These are phyloP conservation scores for Fusarium sp. DNA, from an alignment of 2,329 filamentous ascomycete genomes.

Conservation along the genomic window DNA sequence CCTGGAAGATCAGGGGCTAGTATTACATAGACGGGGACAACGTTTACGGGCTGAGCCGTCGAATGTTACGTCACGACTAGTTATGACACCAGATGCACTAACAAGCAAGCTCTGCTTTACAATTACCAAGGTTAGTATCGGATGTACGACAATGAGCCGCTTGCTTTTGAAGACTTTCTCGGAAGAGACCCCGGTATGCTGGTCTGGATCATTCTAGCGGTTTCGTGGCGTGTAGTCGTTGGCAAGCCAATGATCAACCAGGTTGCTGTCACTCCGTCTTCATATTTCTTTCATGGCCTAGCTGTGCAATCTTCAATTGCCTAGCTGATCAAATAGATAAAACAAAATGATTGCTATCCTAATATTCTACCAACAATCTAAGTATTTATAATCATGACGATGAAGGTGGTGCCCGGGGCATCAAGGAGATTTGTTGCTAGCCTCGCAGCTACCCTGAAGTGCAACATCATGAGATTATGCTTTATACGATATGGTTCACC, in stretches of 20 bases:
- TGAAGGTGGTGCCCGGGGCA: not conserved
- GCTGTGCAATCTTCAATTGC: not conserved
- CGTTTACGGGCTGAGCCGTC: conserved; percentile 18
- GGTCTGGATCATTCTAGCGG: not conserved
- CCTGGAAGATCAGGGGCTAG: conserved; percentile 27
- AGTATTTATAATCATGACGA: not conserved
- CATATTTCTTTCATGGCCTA: not conserved
- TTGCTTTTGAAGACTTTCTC: not conserved
- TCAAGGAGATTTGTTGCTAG: not conserved
- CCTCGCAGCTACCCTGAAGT: not conserved
- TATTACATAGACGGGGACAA: not conserved
- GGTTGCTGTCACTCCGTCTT: not conserved
- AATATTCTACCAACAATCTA: fast-evolving
- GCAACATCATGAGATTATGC: not conserved
- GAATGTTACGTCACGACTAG: conserved; percentile 28
- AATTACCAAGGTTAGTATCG: not conserved
- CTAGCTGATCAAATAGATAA: too few species aligned
- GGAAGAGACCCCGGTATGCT: not conserved
- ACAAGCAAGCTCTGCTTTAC: not conserved
- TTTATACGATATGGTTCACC: not conserved
- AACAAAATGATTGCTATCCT: not conserved
- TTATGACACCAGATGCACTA: conserved; percentile 1
- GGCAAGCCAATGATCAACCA: not conserved
- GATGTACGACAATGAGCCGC: not conserved
- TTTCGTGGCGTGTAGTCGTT: not conserved